Conservation (phyloP, 768 basidiomycete genomes). For the Mycena albidolilacea region DNA sequence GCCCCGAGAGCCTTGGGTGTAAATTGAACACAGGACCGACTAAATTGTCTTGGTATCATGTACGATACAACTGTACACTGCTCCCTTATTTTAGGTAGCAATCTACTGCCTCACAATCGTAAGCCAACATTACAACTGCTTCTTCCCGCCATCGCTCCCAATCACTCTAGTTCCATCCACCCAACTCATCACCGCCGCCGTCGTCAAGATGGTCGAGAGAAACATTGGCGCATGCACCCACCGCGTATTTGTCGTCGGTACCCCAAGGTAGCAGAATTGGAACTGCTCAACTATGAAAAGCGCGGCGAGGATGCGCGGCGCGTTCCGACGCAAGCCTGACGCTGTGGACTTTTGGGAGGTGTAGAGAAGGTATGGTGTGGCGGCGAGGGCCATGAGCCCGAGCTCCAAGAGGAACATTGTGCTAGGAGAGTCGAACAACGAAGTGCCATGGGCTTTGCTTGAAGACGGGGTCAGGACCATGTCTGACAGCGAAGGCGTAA, state of each 20-base stretch:
- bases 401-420: slow-evolving; percentile 25
- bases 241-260: slow-evolving; percentile 26
- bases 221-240: slow-evolving; percentile 26
- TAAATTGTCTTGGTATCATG: slow-evolving; percentile 7
- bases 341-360: slow-evolving; percentile 24
- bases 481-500: slow-evolving; percentile 20
- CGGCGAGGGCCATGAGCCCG: slow-evolving; percentile 25
- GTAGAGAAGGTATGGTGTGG: slow-evolving; percentile 22
- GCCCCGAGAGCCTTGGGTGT: slow-evolving; percentile 20
- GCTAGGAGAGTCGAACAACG: slow-evolving; percentile 24
- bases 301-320: slow-evolving; percentile 20
- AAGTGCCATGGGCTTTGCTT: slow-evolving; percentile 26
- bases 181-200: slow-evolving; percentile 22
- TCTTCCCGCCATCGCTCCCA: slow-evolving; percentile 21
- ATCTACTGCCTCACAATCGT: slow-evolving; percentile 15
- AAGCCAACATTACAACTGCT: slow-evolving; percentile 21
- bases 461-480: slow-evolving; percentile 26
- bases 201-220: slow-evolving; percentile 27
- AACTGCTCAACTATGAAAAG: slow-evolving; percentile 25
- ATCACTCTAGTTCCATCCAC: slow-evolving; percentile 25
- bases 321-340: slow-evolving; percentile 25
- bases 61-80: slow-evolving; percentile 27
- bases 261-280: slow-evolving; percentile 27
- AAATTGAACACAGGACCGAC: slow-evolving; percentile 15
- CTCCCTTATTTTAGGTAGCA: slow-evolving; percentile 17